phyloP scores from a whole-genome alignment of 2,329 filamentous ascomycete genomes.

The Graphilbum ipis-grandicollis region DNA sequence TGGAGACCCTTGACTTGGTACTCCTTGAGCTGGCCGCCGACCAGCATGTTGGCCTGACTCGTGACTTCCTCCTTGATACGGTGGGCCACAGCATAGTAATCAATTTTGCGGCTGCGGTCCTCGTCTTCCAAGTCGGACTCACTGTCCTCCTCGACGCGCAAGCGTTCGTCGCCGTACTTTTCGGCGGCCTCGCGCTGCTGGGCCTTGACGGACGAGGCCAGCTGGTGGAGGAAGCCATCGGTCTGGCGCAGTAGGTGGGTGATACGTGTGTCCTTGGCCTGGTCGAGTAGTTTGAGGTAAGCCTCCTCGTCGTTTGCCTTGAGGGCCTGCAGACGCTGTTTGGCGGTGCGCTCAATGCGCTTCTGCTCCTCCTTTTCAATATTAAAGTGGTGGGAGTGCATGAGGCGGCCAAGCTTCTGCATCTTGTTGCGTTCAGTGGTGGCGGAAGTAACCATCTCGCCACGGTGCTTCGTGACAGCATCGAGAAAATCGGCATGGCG shows the following conservation, averaged over 20 bases:
- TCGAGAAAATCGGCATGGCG: slow-evolving; percentile 86
- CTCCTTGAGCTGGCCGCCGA: slow-evolving; percentile 87
- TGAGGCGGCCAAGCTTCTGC: slow-evolving; percentile 75
- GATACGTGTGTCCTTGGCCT: slow-evolving; percentile 98
- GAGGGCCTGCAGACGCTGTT: slow-evolving; percentile 96
- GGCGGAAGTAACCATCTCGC: slow-evolving; percentile 56
- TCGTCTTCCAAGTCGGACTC: slow-evolving; percentile 53
- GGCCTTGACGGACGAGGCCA: slow-evolving; percentile 83
- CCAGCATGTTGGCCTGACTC: slow-evolving; percentile 66
- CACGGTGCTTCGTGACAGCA: slow-evolving; percentile 66
- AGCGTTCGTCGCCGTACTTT: slow-evolving; percentile 51
- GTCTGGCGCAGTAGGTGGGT: slow-evolving; percentile 94
- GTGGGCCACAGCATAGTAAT: slow-evolving; percentile 98
- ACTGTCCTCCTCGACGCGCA: slow-evolving; percentile 41
- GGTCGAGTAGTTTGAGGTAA: slow-evolving; percentile 91
- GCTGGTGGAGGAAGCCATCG: slow-evolving; percentile 89
- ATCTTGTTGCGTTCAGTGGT: slow-evolving; percentile 53
- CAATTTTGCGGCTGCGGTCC: slow-evolving; percentile 63
- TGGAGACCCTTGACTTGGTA: slow-evolving; percentile 97
- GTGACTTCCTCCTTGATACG: slow-evolving; percentile 85
- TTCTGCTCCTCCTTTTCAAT: slow-evolving; percentile 99
- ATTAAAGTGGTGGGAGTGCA: slow-evolving; percentile 79
- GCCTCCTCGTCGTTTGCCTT: slow-evolving; percentile 99
- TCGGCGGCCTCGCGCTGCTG: slow-evolving; percentile 76
- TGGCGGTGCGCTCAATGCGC: slow-evolving; percentile 89